These are phyloP conservation scores for Ceratobasidium sp. DNA, from an alignment of 1,284 basidiomycete genomes.

Conservation along the genomic window DNA sequence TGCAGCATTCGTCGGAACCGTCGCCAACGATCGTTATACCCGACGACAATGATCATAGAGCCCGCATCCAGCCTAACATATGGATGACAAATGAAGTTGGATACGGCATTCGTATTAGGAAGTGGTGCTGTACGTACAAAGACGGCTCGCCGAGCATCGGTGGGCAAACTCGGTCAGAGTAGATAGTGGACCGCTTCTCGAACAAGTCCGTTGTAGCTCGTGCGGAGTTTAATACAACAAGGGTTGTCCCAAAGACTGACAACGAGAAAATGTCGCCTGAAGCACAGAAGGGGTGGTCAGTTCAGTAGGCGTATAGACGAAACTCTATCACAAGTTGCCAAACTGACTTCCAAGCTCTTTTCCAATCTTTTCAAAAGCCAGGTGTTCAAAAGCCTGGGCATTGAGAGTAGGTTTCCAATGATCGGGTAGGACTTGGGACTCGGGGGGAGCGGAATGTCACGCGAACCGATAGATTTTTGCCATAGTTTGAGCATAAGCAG, in stretches of 20 bases:
- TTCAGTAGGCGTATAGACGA: background rate
- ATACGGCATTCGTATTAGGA: background rate
- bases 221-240: conserved; percentile 46
- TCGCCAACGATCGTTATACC: conserved; percentile 32
- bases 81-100: background rate
- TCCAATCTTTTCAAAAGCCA: conserved; percentile 29
- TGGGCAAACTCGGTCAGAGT: conserved; percentile 45
- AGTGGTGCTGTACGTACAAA: background rate
- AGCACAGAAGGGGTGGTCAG: background rate
- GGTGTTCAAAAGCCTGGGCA: conserved; percentile 39
- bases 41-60: conserved; percentile 28
- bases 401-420: conserved; percentile 31
- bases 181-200: conserved; percentile 46
- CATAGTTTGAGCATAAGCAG: background rate
- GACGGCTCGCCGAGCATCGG: conserved; percentile 34
- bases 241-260: conserved; percentile 35
- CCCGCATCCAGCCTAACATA: conserved; percentile 11
- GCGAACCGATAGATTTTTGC: background rate
- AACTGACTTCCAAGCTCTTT: conserved; percentile 27
- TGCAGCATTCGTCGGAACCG: conserved; percentile 40
- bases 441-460: background rate
- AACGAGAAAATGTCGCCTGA: conserved; percentile 30
- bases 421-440: conserved; percentile 31
- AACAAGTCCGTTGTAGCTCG: conserved; percentile 46
- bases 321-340: background rate